Evolutionary conservation across 768 basidiomycete genomes (phyloP), one percentile per base, ranked within the genome.

Genomic region (Sutorius australiensis): DNA sequence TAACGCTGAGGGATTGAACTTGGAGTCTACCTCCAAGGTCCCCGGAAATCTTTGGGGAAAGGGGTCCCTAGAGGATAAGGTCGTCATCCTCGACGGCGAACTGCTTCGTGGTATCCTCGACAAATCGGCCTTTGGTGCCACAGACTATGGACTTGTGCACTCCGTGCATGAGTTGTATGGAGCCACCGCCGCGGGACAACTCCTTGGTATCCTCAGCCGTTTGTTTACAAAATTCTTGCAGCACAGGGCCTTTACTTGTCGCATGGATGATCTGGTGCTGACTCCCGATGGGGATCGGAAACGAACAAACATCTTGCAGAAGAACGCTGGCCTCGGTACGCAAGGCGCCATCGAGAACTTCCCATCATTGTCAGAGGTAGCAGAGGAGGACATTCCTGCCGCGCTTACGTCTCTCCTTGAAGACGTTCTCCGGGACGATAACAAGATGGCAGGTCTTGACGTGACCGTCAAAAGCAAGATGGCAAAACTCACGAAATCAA

Each of bases 201-300:
- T 99, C 13, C 85, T 99, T 17, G 92, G 95, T 47, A 84, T 98
- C 55, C 83, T 98, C 54, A 91, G 91, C 67, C 86, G 97, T 49
- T 75, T 98, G 31, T 93, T 99, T 72, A 98, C 97, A 40, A 98
- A 97, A 67, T 98, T 91, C 72, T 77, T 99, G 49, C 95, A 98
- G 62, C 91, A 93, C 62, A 89, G 94, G 38, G 97, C 93, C 0
- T 99, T 99, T 73, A 94, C 95, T 3, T 99, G 97, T 73, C 85
- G 97, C 17, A 98, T 98, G 92, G 97, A 99, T 71, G 97, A 99
- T 76, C 78, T 99, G 39, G 85, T 89, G 47, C 77, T 99, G 45
- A 98, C 94, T 7, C 79, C 83, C 0, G 81, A 84, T 50, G 95
- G 92, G 19, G 87, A 98, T 67, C 67, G 69, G 40, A 77, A 77